Evolutionary conservation across 345 rosid species (phyloP), one percentile per base, ranked within the genome.

Genomic region (Eucalyptus camaldulensis): DNA sequence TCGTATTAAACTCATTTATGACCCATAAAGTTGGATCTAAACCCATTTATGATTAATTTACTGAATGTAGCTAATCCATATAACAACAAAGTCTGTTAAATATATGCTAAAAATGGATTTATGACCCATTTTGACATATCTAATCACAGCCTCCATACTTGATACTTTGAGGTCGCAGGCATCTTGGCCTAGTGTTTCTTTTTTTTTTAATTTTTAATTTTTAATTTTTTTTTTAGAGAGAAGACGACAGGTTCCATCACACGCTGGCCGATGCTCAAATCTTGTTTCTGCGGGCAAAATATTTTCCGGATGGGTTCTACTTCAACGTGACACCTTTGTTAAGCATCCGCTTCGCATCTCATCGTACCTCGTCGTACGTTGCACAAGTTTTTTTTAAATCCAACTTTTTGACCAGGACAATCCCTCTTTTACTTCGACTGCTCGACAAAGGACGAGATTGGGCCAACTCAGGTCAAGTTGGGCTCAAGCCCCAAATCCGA

Each of bases 81-180:
- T 4, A 56, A 56, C 1, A 56, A 56, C 1, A 0, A 2, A 9
- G 1, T 8, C 6, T 5, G 24, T 56, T 1, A 24, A 56, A 24
- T 10, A 56, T 56, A 24, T 0, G 29, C 0, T 56, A 56, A 56
- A 56, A 22, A 56, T 56, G 6, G 27, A 24, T 22, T 56, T 56
- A 56, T 56, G 62, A 56, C 0, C 1, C 1, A 56, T 56, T 56
- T 56, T 24, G 13, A 56, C 27, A 56, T 8, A 56, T 24, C 1
- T 22, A 56, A 56, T 24, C 27, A 24, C 24, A 24, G 13, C 29
- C 6, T 9, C 13, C 5, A 0, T 2, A 1, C 29, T 56, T 10
- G 29, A 53, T 9, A 2, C 27, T 56, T 56, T 22, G 62, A 9
- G 62, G 13, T 56, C 1, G 0, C 1, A 0, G 6, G 62, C 29